phyloP scores from a whole-genome alignment of 2,329 filamentous ascomycete species.

The Penicillium sp. region DNA sequence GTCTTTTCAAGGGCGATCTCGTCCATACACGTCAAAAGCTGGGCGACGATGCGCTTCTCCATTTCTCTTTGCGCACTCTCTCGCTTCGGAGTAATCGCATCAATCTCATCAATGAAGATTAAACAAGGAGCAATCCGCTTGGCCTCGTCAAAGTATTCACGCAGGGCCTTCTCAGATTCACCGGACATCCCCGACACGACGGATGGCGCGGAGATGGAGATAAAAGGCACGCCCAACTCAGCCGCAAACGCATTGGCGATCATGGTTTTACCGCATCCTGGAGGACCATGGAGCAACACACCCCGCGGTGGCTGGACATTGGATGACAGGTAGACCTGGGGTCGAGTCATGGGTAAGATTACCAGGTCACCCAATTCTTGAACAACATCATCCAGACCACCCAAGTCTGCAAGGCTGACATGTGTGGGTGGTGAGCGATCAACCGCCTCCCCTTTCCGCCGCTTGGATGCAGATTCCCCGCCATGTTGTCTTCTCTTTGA shows the following conservation, averaged over 20 bases:
- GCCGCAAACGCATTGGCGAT: conserved; percentile 77
- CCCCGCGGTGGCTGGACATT: conserved; percentile 69
- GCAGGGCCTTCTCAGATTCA: conserved; percentile 81
- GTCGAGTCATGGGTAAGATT: conserved; percentile 67
- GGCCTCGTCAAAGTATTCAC: conserved; percentile 84
- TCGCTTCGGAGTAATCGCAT: conserved; percentile 82
- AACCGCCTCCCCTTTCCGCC: conserved; percentile 57
- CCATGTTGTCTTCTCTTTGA: conserved; percentile 60
- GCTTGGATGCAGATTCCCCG: conserved; percentile 65
- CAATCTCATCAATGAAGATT: conserved; percentile 88
- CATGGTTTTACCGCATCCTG: conserved; percentile 83
- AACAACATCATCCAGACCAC: conserved; percentile 71
- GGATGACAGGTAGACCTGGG: conserved; percentile 62
- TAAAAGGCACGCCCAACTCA: conserved; percentile 71
- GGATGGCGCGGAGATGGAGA: conserved; percentile 76
- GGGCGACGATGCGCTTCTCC: conserved; percentile 80
- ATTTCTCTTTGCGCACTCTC: conserved; percentile 82
- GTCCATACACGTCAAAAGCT: conserved; percentile 84
- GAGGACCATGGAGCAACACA: conserved; percentile 76
- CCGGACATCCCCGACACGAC: conserved; percentile 84
- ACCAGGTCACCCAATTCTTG: conserved; percentile 67
- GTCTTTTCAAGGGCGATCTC: conserved; percentile 69
- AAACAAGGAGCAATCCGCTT: conserved; percentile 81
- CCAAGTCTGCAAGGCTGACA: conserved; percentile 67
- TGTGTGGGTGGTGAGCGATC: conserved; percentile 65